phyloP scores from a whole-genome alignment of 805 yeast genomes.

The Ogataea naganishii region DNA sequence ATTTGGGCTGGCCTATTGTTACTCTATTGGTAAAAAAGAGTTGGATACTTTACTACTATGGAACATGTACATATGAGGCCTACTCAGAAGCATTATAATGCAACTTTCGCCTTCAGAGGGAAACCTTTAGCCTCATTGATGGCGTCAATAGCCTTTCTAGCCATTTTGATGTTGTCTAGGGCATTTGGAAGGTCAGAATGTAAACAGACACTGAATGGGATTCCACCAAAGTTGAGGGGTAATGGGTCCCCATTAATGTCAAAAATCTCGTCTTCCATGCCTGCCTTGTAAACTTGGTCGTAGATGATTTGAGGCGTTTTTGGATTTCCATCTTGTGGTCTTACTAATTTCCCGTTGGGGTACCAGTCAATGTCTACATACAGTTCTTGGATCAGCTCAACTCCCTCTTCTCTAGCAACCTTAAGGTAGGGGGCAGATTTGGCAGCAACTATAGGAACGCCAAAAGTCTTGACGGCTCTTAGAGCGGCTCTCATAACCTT shows the following conservation, averaged over 20 bases:
- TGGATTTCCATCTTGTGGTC: slow-evolving; percentile 19
- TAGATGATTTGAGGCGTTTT: slow-evolving; percentile 25
- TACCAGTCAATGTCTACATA: slow-evolving; percentile 28
- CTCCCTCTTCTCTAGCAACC: slow-evolving; percentile 22
- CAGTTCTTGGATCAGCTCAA: slow-evolving; percentile 27
- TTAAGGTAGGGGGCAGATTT: slow-evolving; percentile 22
- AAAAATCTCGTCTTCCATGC: slow-evolving; percentile 14
- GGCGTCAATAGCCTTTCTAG: slow-evolving; percentile 23
- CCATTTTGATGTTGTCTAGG: slow-evolving; percentile 21
- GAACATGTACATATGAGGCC: too few relatives aligned
- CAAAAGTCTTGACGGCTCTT: slow-evolving; percentile 25
- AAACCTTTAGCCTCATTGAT: too few relatives aligned
- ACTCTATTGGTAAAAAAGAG: too few relatives aligned
- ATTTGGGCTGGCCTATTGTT: too few relatives aligned
- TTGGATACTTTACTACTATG: too few relatives aligned
- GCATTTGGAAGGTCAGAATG: slow-evolving; percentile 32
- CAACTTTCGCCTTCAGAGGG: too few relatives aligned
- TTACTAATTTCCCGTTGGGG: slow-evolving; percentile 21
- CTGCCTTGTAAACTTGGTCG: slow-evolving; percentile 20
- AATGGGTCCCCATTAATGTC: slow-evolving; percentile 16
- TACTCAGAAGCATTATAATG: too few relatives aligned
- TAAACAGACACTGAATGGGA: slow-evolving; percentile 25
- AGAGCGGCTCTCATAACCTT: slow-evolving; percentile 27
- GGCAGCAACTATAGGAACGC: slow-evolving; percentile 29
- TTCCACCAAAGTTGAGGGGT: slow-evolving; percentile 18